Evolutionary conservation across 129 eudicot genomes (phyloP), one percentile per base, ranked within the genome.

Genomic region (Chrysanthemum seticuspe): DNA sequence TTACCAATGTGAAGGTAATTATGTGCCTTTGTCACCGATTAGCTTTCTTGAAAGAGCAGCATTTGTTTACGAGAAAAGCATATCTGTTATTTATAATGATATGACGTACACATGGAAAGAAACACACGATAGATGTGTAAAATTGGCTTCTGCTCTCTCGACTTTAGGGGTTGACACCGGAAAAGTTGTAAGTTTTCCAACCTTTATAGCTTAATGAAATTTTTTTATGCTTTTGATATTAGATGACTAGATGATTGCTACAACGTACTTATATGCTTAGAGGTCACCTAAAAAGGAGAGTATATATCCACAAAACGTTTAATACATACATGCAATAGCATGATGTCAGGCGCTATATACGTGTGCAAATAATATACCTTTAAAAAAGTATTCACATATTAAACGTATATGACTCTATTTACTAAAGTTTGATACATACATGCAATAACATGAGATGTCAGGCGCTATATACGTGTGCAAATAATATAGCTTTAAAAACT

Each of bases 41-140:
- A 87, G 81, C 61, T 89, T 89, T 66, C 73, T 87, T 5, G 79
- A 86, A 47, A 70, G 89, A 61, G 92, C 92, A 1, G 74, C 87
- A 63, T 74, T 68, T 57, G 82, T 87, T 3, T 83, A 82, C 44
- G 60, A 62, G 3, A 25, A 83, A 29, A 67, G 65, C 11, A 52
- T 69, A 4, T 87, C 92, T 4, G 16, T 87, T n/a, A 64, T 89
- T 56, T 80, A 78, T 13, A 77, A 76, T 1, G 73, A 67, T 62
- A 40, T 58, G 13, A 76, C 14, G 0, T 82, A 62, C 48, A 75
- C 81, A 2, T 89, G 96, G 96, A 58, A 23, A 47, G 77, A 84
- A 63, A 84, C 86, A 6, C 73, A 52, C 3, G 53, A 78, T 9
- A 72, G 92, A 63, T 89, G 92, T 25, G 40, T 84, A 44, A 79